These are phyloP conservation scores for Alternaria dauci DNA, from an alignment of 2,329 filamentous ascomycete genomes.

Conservation along the genomic window DNA sequence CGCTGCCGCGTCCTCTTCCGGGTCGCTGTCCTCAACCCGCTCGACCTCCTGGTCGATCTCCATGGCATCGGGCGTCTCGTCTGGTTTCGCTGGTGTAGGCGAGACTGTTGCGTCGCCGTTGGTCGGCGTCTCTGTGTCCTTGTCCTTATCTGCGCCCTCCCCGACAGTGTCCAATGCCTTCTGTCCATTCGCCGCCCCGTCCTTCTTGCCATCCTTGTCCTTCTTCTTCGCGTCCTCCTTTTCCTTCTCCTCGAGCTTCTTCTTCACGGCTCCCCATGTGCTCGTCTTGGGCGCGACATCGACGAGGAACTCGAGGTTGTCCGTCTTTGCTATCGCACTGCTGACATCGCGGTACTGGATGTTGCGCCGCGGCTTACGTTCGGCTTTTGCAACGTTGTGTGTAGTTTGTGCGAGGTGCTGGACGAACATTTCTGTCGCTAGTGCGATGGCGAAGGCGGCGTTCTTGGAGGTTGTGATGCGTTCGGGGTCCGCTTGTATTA, in stretches of 20 bases:
- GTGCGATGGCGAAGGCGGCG: slow-evolving; percentile 89
- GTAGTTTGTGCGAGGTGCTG: slow-evolving; percentile 87
- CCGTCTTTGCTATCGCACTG: slow-evolving; percentile 83
- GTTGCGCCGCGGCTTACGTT: slow-evolving; percentile 89
- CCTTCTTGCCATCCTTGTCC: slow-evolving; percentile 12
- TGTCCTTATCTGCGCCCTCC: neutral
- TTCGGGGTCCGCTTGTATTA: slow-evolving; percentile 80
- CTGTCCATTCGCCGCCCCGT: slow-evolving; percentile 1
- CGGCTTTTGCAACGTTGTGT: slow-evolving; percentile 86
- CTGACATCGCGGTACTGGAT: slow-evolving; percentile 96
- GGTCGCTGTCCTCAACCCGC: slow-evolving; percentile 32
- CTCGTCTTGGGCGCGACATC: slow-evolving; percentile 90
- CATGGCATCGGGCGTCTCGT: slow-evolving; percentile 19
- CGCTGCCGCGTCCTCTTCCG: slow-evolving; percentile 42
- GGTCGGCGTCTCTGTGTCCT: slow-evolving; percentile 1
- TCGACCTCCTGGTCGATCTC: slow-evolving; percentile 18
- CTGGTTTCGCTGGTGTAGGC: slow-evolving; percentile 1
- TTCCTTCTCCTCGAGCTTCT: slow-evolving; percentile 57
- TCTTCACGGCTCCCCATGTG: slow-evolving; percentile 81
- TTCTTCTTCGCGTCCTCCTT: slow-evolving; percentile 20
- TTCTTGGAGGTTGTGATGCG: slow-evolving; percentile 89
- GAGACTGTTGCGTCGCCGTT: slow-evolving; percentile 1
- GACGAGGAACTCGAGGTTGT: slow-evolving; percentile 93
- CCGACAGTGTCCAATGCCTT: slow-evolving; percentile 6
- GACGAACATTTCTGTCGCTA: slow-evolving; percentile 96